Evolutionary conservation across 139 green algal species (phyloP).

Genomic region (Coccomyxa sp.): DNA sequence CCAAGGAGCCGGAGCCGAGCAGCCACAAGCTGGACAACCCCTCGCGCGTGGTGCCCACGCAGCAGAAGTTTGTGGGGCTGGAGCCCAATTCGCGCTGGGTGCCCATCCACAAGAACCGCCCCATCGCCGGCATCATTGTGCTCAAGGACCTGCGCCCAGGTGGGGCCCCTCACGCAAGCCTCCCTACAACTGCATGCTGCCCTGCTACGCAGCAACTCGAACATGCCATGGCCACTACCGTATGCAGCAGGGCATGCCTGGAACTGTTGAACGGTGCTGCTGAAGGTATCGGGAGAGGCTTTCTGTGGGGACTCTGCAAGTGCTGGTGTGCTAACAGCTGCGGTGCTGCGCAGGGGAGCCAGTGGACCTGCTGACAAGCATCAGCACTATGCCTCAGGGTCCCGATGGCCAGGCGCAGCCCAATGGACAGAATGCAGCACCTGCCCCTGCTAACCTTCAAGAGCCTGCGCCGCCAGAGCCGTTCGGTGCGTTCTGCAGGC

Average conservation of each 20-base stretch:
- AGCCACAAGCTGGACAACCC: constrained; percentile 78
- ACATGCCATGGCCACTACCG: background rate
- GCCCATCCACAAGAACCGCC: constrained; percentile 25
- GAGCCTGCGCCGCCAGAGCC: constrained; percentile 74
- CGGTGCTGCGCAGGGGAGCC: constrained; percentile 4
- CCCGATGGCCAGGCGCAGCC: constrained; percentile 14
- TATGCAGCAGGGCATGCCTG: background rate
- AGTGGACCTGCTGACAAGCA: constrained; percentile 36
- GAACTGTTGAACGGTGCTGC: background rate
- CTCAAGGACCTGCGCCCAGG: constrained; percentile 51
- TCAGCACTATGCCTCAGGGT: constrained; percentile 13
- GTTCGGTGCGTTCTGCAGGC: constrained; percentile 44
- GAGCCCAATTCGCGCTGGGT: constrained; percentile 19
- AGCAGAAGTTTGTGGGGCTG: constrained; percentile 27
- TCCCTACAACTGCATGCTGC: background rate
- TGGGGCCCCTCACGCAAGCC: background rate
- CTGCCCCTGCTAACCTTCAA: constrained; percentile 35
- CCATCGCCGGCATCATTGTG: constrained; percentile 56
- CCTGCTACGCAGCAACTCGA: background rate
- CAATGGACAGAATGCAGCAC: constrained; percentile 4
- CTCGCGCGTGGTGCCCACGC: constrained; percentile 70
- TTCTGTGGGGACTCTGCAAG: background rate
- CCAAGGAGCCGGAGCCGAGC: constrained; percentile 54
- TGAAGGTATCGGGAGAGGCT: background rate
- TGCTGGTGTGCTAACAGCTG: background rate